Evolutionary conservation across 345 rosid genomes (phyloP).

Genomic region (Punica granatum): DNA sequence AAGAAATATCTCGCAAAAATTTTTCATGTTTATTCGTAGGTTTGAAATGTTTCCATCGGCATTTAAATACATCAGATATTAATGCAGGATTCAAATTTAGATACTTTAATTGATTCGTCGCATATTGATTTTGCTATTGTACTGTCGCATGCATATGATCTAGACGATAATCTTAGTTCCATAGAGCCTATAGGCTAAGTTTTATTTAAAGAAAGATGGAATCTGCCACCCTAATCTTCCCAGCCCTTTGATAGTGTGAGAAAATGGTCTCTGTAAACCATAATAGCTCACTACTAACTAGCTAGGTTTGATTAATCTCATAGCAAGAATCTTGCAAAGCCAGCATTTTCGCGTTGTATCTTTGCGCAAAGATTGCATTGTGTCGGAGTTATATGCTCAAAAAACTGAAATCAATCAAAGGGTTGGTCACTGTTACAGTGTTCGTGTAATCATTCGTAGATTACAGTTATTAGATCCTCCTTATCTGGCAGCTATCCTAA

Average conservation of each 20-base stretch:
- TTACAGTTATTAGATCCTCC: neutral
- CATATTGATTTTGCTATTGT: too few species aligned
- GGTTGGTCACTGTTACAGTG: too few species aligned
- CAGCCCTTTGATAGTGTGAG: neutral
- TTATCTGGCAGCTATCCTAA: neutral
- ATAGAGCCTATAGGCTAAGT: neutral
- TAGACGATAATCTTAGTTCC: neutral
- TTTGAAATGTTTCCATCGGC: too few species aligned
- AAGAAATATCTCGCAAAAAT: too few species aligned
- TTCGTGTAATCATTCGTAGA: neutral
- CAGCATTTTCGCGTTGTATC: neutral
- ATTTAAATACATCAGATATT: too few species aligned
- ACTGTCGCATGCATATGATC: too few species aligned
- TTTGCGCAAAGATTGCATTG: neutral
- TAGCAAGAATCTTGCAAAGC: slow-evolving; percentile 1
- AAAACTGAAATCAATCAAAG: neutral
- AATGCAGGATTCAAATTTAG: too few species aligned
- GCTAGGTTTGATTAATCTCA: slow-evolving; percentile 3
- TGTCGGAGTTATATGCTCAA: neutral
- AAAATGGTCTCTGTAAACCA: neutral
- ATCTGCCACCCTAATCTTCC: neutral
- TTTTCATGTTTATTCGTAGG: too few species aligned
- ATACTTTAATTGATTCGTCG: too few species aligned
- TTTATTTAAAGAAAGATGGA: neutral
- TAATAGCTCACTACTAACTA: neutral